Evolutionary conservation across 139 green algal genomes (phyloP).

Genomic region (Gonium pectorale): DNA sequence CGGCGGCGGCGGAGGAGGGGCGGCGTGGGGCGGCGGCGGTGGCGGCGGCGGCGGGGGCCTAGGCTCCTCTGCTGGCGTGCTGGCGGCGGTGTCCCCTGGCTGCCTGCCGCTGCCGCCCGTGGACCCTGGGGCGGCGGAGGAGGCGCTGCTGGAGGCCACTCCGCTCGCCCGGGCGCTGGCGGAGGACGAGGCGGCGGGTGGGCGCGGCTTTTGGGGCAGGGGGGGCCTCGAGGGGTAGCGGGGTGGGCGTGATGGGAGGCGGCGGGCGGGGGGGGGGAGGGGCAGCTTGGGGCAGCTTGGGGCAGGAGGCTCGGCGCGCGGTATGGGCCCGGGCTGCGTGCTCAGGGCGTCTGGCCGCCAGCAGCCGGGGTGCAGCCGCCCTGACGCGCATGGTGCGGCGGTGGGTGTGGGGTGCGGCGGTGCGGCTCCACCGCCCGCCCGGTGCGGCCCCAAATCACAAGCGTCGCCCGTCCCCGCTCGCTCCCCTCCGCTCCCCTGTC

Average conservation of each 20-base stretch:
- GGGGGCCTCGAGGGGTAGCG: neutral
- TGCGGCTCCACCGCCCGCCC: too few relatives aligned
- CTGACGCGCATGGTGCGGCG: too few relatives aligned
- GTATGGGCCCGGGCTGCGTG: too few relatives aligned
- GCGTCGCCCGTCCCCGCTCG: too few relatives aligned
- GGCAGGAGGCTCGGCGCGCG: too few relatives aligned
- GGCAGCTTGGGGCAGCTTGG: too few relatives aligned
- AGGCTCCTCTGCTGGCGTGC: neutral
- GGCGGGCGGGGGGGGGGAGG: too few relatives aligned
- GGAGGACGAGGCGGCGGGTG: slow-evolving; percentile 26
- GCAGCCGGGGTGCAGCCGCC: too few relatives aligned
- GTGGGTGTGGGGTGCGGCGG: too few relatives aligned
- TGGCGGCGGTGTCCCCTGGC: neutral
- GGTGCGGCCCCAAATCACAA: too few relatives aligned
- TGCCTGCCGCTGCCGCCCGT: slow-evolving; percentile 29
- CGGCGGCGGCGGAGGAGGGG: neutral
- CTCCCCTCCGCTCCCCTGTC: too few relatives aligned
- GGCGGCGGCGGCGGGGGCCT: neutral
- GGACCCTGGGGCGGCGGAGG: neutral
- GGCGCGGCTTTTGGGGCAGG: neutral
- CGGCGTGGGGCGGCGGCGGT: neutral
- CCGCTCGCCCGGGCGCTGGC: slow-evolving; percentile 13
- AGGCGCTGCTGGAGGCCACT: slow-evolving; percentile 28
- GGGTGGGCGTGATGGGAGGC: neutral
- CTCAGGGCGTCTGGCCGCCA: too few relatives aligned